Evolutionary conservation across 495 filamentous ascomycete genomes (phyloP).

Genomic region (Penicillium lagena): DNA sequence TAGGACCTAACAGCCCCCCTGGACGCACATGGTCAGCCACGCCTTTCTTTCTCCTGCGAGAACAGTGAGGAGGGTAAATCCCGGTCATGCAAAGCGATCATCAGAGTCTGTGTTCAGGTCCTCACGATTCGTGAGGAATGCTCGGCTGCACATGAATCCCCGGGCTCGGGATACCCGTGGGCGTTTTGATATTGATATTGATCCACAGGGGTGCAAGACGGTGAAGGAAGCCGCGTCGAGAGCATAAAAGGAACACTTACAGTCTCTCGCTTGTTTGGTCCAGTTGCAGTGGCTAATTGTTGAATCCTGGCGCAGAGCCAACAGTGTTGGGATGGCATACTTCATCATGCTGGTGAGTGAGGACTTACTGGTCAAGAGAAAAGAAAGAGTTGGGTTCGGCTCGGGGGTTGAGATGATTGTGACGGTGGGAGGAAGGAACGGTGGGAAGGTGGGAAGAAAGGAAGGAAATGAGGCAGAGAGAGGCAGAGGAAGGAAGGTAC

Average conservation of each 20-base stretch:
- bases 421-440: background rate
- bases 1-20: constrained; percentile 3
- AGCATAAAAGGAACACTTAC: constrained; percentile 5
- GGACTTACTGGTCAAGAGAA: background rate
- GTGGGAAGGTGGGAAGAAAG: background rate
- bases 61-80: no score
- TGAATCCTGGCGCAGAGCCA: constrained; percentile 24
- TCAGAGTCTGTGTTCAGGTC: background rate
- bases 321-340: constrained; percentile 32
- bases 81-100: no score
- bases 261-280: constrained; percentile 11
- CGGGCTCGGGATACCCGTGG: no score
- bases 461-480: background rate
- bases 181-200: background rate
- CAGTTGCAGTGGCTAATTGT: constrained; percentile 22
- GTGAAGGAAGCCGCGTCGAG: background rate
- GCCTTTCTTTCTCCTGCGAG: background rate
- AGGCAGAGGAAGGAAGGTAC: background rate
- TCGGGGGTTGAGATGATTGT: background rate
- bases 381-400: background rate
- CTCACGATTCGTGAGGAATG: background rate
- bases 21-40: background rate
- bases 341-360: constrained; percentile 17
- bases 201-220: background rate
- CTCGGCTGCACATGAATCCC: no score